These are phyloP conservation scores for Hypoxylon sp. DNA, from an alignment of 2,329 filamentous ascomycete genomes.

Conservation along the genomic window DNA sequence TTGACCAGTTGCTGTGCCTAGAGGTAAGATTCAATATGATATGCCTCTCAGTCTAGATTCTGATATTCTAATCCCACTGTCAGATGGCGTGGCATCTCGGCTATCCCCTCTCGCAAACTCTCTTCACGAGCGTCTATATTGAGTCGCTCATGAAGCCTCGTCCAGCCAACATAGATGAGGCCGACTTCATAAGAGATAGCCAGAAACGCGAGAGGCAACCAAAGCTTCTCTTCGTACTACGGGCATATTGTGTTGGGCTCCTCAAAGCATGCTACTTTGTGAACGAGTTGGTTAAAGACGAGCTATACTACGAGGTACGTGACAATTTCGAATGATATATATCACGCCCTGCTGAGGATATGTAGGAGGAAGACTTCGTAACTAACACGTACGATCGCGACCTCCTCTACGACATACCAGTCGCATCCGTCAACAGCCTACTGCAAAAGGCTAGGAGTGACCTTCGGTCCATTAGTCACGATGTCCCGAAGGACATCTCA, in stretches of 20 bases:
- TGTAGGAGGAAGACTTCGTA: slow-evolving; percentile 93
- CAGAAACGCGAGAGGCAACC: slow-evolving; percentile 51
- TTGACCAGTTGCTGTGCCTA: slow-evolving; percentile 90
- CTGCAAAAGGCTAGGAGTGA: slow-evolving; percentile 59
- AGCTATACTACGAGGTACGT: slow-evolving; percentile 88
- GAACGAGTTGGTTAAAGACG: slow-evolving; percentile 79
- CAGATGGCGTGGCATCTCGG: slow-evolving; percentile 97
- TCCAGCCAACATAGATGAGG: slow-evolving; percentile 72
- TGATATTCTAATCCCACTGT: slow-evolving; percentile 16
- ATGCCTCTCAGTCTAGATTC: neutral
- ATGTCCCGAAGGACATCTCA: slow-evolving; percentile 54
- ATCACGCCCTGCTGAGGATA: slow-evolving; percentile 27
- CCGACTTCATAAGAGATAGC: slow-evolving; percentile 67
- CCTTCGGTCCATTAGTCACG: slow-evolving; percentile 51
- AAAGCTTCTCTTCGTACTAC: slow-evolving; percentile 73
- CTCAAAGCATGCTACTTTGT: slow-evolving; percentile 86
- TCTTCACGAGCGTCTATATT: slow-evolving; percentile 93
- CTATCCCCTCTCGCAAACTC: slow-evolving; percentile 93
- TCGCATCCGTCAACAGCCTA: slow-evolving; percentile 66
- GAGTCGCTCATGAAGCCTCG: slow-evolving; percentile 82
- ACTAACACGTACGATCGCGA: slow-evolving; percentile 89
- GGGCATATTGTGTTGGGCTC: slow-evolving; percentile 87
- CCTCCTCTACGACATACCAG: slow-evolving; percentile 74
- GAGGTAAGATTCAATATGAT: slow-evolving; percentile 69
- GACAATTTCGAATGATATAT: neutral